Evolutionary conservation across 148 eudicot species (phyloP).

Genomic region (Dysphania ambrosioides): DNA sequence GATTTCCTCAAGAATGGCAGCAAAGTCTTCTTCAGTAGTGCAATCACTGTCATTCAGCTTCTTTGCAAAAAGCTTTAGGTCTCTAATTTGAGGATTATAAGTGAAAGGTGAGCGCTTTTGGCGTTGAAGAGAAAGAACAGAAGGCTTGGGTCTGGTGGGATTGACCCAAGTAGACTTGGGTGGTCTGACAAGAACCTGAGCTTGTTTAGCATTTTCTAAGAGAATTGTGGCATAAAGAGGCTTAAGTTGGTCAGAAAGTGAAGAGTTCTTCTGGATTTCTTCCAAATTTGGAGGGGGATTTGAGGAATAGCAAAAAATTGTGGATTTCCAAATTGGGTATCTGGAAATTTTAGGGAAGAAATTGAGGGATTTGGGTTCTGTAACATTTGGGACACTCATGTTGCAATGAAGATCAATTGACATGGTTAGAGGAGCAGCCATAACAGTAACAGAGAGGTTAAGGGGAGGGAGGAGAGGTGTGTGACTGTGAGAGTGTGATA

Average conservation of each 20-base stretch:
- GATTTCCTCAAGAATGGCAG: constrained; percentile 44
- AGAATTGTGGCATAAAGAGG: constrained; percentile 59
- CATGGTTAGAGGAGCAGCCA: constrained; percentile 66
- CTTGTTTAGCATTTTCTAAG: constrained; percentile 28
- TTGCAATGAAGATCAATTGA: constrained; percentile 46
- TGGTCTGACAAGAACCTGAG: constrained; percentile 53
- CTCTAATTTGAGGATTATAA: constrained; percentile 66
- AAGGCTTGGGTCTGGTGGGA: constrained; percentile 62
- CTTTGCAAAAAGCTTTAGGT: constrained; percentile 60
- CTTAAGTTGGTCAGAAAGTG: constrained; percentile 74
- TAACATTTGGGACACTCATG: constrained; percentile 24
- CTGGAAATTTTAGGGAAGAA: constrained; percentile 27
- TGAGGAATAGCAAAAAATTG: constrained; percentile 42
- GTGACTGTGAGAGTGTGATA: background rate
- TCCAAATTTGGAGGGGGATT: constrained; percentile 34
- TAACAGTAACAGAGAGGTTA: constrained; percentile 24
- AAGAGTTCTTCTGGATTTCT: constrained; percentile 45
- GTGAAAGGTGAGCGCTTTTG: constrained; percentile 50
- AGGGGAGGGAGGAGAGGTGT: background rate
- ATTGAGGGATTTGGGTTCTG: constrained; percentile 38
- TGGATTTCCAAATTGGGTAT: constrained; percentile 32
- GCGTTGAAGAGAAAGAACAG: constrained; percentile 70
- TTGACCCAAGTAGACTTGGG: constrained; percentile 86
- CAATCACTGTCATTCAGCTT: constrained; percentile 56
- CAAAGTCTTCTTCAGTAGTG: constrained; percentile 42